Base-by-base conservation (phyloP, 495 filamentous ascomycete genomes). In the Immersiella caudata region DNA sequence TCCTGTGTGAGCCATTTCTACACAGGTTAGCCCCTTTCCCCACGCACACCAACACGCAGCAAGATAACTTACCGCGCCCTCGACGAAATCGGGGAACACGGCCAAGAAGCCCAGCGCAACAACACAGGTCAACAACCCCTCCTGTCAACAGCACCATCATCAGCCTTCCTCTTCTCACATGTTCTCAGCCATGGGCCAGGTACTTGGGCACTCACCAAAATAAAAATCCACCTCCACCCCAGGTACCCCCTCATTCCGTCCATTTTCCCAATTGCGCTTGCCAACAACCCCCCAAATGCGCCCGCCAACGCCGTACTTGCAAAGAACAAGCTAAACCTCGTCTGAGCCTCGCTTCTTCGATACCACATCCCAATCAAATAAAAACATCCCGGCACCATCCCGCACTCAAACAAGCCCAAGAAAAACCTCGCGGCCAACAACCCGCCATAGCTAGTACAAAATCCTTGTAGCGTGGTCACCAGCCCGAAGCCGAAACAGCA, bases 341-440 rank as follows among this genome's bases (percentile, higher is more conserved):
- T 91, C 78, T 97, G 93, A 2, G 93, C 92, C 79, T 97, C 94
- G 24, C 79, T 80, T 27, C 93, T 87, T 65, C 89, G 89, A 71
- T 99, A 99, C 93, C 93, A 96, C 89, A 92, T 93, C 35, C 88
- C 86, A 62, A 79, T 64, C 2, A 96, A 79, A 75, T 94, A 95
- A 76, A 94, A 89, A 62, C 83, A 92, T n/a, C 90, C 92, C 1
- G 93, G 92, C 72, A 96, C 97, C 89, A 94, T 93, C 75, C 91
- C 94, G 0, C 91, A 55, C 52, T 55, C 52, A 22, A 55, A 55
- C n/a, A 22, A 11, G 3, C 52, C 52, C 24, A 22, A n/a, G 20
- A 55, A 92, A 83, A 96, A 97, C 16, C 92, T 86, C 2, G 92
- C 92, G 2, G 89, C 83, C 63, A 97, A 83, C 36, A 98, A 80